Base-by-base conservation (phyloP, 495 filamentous ascomycete species). In the Penicilliopsis zonata region DNA sequence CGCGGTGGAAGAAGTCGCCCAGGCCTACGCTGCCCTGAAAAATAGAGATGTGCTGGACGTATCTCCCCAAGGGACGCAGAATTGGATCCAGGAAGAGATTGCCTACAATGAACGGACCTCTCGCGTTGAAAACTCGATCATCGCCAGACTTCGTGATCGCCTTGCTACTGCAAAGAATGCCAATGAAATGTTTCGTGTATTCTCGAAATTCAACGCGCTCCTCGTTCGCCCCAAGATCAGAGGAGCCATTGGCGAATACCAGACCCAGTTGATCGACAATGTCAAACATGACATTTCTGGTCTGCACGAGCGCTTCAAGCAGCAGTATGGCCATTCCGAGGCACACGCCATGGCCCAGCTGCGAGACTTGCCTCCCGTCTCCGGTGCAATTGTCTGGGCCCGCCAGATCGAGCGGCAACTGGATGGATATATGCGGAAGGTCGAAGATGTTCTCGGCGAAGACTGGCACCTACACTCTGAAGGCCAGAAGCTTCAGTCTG, bases 151-250 rank as follows among this genome's bases (percentile, higher is more conserved):
- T 7, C 71, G 92, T 45, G 90, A 99, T 57, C 80, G 90, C 25
- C 66, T 99, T 31, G 90, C 88, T 2, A 94, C 83, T 2, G 86
- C 90, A 9, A 96, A 87, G 66, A 87, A 78, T 33, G 90, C 90
- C 13, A 96, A 92, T 50, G 90, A 96, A 51, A 99, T 96, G 90
- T 99, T 99, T 53, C 82, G 92, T 22, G 90, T 99, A 28, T 96
- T 96, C 51, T 99, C 90, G 13, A 95, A 95, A 49, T 99, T 99
- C 69, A 99, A 99, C 48, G 92, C 90, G 17, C 78, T 99, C 30
- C 88, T 99, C 47, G 86, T 99, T 30, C 75, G 90, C 18, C 92
- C 92, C 12, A 96, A 96, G 65, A 95, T 99, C 52, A 76, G 90
- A 26, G 86, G 90, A 46, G 90, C 90, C 31, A 99, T 99, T 48